Evolutionary conservation across 345 rosid genomes (phyloP).

Genomic region (Ceriops zippeliana): DNA sequence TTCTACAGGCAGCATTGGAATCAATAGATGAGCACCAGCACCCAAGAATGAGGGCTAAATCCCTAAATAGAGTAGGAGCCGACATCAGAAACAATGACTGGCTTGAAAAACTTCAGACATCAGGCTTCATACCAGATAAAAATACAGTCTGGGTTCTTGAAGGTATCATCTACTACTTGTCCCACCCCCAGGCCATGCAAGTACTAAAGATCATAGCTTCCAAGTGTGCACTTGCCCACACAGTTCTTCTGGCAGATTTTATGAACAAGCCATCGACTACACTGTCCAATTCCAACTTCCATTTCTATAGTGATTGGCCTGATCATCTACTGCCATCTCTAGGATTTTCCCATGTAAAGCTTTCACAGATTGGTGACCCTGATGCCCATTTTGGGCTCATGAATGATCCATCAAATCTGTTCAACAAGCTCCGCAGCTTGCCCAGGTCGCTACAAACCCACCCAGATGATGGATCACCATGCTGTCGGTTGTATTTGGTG

Average conservation of each 20-base stretch:
- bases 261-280: conserved; percentile 88
- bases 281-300: conserved; percentile 64
- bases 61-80: conserved; percentile 76
- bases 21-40: conserved; percentile 38
- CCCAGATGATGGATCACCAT: conserved; percentile 93
- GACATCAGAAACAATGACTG: conserved; percentile 71
- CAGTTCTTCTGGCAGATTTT: conserved; percentile 89
- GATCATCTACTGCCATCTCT: conserved; percentile 83
- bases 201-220: conserved; percentile 80
- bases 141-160: conserved; percentile 92
- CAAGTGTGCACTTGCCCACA: conserved; percentile 53
- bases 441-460: conserved; percentile 71
- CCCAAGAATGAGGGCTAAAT: conserved; percentile 57
- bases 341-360: conserved; percentile 77
- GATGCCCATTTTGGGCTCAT: conserved; percentile 89
- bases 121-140: conserved; percentile 64
- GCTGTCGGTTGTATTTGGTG: conserved; percentile 90
- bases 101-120: conserved; percentile 69
- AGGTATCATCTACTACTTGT: conserved; percentile 90
- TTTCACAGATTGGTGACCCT: conserved; percentile 94
- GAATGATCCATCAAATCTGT: conserved; percentile 69
- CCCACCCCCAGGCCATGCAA: conserved; percentile 77
- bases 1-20: conserved; percentile 57
- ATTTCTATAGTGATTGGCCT: conserved; percentile 98
- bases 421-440: conserved; percentile 77